Percentiles rank a stretch among this genome's conserved stretches.
These are phyloP conservation scores for Megacollybia marginata DNA, from an alignment of 768 basidiomycete species.

Conservation along the genomic window DNA sequence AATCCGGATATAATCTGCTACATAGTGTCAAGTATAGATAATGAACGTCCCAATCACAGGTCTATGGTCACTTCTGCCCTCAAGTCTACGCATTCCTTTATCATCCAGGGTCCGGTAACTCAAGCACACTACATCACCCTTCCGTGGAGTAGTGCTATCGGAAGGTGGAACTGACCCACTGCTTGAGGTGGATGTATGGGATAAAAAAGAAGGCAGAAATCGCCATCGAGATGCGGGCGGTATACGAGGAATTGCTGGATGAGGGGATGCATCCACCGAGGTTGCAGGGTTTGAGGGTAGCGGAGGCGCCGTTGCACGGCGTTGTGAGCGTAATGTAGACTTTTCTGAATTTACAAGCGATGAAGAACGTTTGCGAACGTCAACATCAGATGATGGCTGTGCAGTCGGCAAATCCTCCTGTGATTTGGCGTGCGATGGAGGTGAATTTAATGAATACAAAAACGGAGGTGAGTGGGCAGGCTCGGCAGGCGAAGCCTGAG, in stretches of 20 bases:
- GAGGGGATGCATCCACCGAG: not conserved
- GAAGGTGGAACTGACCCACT: conserved; percentile 6
- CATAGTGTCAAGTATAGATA: conserved; percentile 31
- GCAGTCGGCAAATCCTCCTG: not conserved
- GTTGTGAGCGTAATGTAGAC: not conserved
- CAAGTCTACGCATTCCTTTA: conserved; percentile 62
- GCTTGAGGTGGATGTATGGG: conserved; percentile 20
- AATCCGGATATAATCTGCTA: too few species aligned
- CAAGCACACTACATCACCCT: conserved; percentile 69
- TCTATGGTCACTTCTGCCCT: conserved; percentile 77
- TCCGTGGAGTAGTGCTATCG: conserved; percentile 25
- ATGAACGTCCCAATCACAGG: conserved; percentile 80
- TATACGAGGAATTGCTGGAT: not conserved
- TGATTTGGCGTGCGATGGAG: conserved; percentile 1
- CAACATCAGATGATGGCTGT: not conserved
- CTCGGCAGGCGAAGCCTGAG: not conserved
- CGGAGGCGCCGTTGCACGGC: conserved; percentile 6
- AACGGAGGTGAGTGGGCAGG: not conserved
- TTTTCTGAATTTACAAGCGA: not conserved
- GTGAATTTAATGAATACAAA: not conserved
- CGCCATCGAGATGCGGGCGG: conserved; percentile 29
- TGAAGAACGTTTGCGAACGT: not conserved
- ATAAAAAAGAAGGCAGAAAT: conserved; percentile 34
- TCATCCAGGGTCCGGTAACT: conserved; percentile 72
- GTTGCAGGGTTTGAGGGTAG: conserved; percentile 8